Evolutionary conservation across 176 grass and related monocot genomes (phyloP), one percentile per base, ranked within the genome.

Genomic region (Musa itinerans): DNA sequence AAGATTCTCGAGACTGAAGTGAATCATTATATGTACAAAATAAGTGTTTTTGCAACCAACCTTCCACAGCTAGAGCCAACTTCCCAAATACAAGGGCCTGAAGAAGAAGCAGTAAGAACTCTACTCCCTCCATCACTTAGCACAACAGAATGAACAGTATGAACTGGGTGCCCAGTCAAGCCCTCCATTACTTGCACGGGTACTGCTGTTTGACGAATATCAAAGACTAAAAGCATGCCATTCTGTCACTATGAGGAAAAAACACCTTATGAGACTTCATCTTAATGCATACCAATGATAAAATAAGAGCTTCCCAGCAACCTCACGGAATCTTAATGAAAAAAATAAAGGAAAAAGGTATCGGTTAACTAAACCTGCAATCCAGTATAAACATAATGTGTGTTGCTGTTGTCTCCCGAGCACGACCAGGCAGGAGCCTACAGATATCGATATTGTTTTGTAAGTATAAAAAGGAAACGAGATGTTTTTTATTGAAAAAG

Each of bases 161-260:
- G 88, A 57, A 91, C 72, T 78, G 90, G 95, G 56, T 91, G 80
- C 29, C 80, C 74, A 1, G 86, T 89, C 73, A 91, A 77, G 50
- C 90, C 95, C 72, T 50, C 83, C 26, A 79, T 77, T 65, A 81
- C 81, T 59, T 86, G 80, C 63, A 93, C 56, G 26, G 95, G 88
- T 49, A n/a, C 50, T 52, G 83, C 81, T 54, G 90, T 93, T 88
- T 91, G 90, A 69, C 90, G 90, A 84, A 89, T 80, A 84, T 98
- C 90, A 84, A 98, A 98, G 34, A 87, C 78, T 81, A 94, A 89
- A n/a, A 98, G 76, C 82, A 87, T 91, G 65, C 95, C 95, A 74
- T 91, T 89, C 88, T 99, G 79, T 76, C 67, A 85, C 62, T 49
- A 53, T 9, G 53, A 22, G 13, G 9, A 19, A 53, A 0, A 51